phyloP scores from a whole-genome alignment of 345 rosid species.

The Eucalyptus regnans region DNA sequence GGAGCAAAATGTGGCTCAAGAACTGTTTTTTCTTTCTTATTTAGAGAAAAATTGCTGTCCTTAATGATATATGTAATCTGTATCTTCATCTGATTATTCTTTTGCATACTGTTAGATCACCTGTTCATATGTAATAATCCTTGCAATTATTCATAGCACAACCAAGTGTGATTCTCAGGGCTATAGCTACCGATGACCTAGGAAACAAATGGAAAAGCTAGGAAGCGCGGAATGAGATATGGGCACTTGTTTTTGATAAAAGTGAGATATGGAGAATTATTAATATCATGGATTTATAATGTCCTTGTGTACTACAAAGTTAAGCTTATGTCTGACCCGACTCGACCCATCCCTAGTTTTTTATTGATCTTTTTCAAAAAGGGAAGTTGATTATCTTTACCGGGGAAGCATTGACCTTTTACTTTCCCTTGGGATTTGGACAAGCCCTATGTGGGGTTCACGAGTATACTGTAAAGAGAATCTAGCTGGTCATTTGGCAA shows the following conservation, averaged over 20 bases:
- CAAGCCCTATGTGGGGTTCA: not conserved
- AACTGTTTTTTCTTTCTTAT: constrained; percentile 7
- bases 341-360: not conserved
- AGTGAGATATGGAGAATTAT: not conserved
- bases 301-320: not conserved
- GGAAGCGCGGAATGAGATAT: not conserved
- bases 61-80: not conserved
- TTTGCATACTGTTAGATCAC: not conserved
- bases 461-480: not conserved
- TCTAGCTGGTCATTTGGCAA: not conserved
- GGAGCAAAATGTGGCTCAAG: constrained; percentile 41
- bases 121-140: not conserved
- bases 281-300: not conserved
- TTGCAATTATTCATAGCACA: not conserved
- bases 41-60: not conserved
- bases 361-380: not conserved
- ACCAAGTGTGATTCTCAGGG: not conserved
- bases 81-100: not conserved
- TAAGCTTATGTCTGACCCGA: not conserved
- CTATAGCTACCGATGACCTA: not conserved
- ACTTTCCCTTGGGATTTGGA: not conserved
- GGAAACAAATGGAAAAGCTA: not conserved
- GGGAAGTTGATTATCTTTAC: not conserved
- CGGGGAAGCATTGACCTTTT: not conserved
- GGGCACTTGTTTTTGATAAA: not conserved